Base-by-base conservation (phyloP, 2,329 filamentous ascomycete genomes). In the Anthostomella pinea region DNA sequence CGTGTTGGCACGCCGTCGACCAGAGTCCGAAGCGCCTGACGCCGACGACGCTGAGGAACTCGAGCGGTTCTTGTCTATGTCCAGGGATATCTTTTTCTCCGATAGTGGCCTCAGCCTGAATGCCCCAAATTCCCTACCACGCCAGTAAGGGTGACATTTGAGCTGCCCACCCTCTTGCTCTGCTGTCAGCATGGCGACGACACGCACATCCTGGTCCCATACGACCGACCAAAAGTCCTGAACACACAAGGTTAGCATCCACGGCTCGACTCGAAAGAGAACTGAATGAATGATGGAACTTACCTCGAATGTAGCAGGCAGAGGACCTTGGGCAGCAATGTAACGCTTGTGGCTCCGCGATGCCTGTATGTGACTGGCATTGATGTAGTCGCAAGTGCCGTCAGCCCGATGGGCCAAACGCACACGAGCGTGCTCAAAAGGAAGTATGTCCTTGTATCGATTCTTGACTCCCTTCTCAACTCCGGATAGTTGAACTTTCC, bases 191-290 rank as follows among this genome's bases (percentile, higher is more conserved):
- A 96, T 97, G 47, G 97, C 90, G 44, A 98, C 84, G 17, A 97
- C 87, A 33, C 91, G 84, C 3, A 95, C 83, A 57, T 97, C 90
- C 62, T 97, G 87, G 58, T 97, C 90, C 93, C 93, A 98, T 19
- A 97, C 75, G 8, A 96, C 85, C 42, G 88, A 91, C 93, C 93
- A 98, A 58, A 98, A 98, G 62, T 98, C 93, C 87, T 93, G 49
- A 5, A 21, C 33, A 20, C 6, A 29, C n/a, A 32, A 23, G 33
- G 55, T 69, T 49, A 67, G 57, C 25, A 18, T 24, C 8, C 5
- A n/a, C n/a, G n/a, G n/a, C n/a, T n/a, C n/a, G n/a, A n/a, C n/a
- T 23, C 27, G 8, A 30, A 20, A 19, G 4, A 24, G 13, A 37
- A 21, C 24, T 13, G 13, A 27, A 11, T 21, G 18, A 14, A 3